phyloP scores from a whole-genome alignment of 208 protist species.

The Acanthamoeba divionensis region DNA sequence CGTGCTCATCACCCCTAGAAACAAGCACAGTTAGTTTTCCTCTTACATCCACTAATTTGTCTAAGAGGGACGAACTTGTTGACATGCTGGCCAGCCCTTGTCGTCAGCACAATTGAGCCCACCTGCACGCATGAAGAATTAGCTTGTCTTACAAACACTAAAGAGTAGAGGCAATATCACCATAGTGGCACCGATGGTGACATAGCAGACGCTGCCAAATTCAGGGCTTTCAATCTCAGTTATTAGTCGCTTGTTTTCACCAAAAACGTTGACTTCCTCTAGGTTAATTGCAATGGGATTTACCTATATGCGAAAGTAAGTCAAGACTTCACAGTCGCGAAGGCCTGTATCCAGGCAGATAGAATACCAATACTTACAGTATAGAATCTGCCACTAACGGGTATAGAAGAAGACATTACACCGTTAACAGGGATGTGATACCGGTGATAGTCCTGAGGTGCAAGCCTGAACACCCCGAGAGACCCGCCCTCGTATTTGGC shows the following conservation, averaged over 20 bases:
- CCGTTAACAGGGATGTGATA: slow-evolving; percentile 73
- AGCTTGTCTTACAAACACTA: background rate
- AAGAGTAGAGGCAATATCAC: background rate
- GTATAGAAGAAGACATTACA: slow-evolving; percentile 35
- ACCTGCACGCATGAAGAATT: slow-evolving; percentile 59
- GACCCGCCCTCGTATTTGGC: slow-evolving; percentile 7
- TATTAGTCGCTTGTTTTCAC: background rate
- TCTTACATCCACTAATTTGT: background rate
- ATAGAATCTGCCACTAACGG: slow-evolving; percentile 63
- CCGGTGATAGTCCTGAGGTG: slow-evolving; percentile 81
- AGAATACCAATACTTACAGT: slow-evolving; percentile 59
- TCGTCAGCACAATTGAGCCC: slow-evolving; percentile 70
- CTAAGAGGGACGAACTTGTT: slow-evolving; percentile 58
- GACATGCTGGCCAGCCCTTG: slow-evolving; percentile 47
- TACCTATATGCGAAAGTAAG: slow-evolving; percentile 40
- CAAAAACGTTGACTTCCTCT: background rate
- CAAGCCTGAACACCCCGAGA: slow-evolving; percentile 55
- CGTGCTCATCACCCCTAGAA: slow-evolving; percentile 77
- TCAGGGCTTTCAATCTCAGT: background rate
- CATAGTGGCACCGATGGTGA: slow-evolving; percentile 65
- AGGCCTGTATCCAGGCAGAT: background rate
- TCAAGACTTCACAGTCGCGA: background rate
- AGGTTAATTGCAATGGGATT: slow-evolving; percentile 74
- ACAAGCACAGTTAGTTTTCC: background rate
- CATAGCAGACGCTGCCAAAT: background rate